Percentiles rank a stretch among this genome's conserved stretches.
Evolutionary conservation across 2,329 filamentous ascomycete species (phyloP).

Genomic region (Elsinoe batatas): DNA sequence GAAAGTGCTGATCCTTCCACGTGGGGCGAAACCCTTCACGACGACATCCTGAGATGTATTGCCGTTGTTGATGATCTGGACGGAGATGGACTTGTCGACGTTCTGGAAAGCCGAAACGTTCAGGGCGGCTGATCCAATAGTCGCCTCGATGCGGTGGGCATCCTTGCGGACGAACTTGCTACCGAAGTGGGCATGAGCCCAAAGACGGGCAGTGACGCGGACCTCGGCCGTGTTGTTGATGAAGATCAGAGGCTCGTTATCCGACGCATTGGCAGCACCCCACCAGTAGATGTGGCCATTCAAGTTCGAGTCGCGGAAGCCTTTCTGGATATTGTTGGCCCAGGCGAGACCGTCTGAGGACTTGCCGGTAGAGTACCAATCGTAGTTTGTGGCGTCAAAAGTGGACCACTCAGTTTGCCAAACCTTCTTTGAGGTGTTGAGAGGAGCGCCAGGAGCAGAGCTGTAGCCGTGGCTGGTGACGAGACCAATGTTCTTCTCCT

Average conservation of each 20-base stretch:
- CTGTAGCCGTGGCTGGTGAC: conserved; percentile 25
- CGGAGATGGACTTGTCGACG: conserved; percentile 26
- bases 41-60: conserved; percentile 18
- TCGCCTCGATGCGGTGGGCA: conserved; percentile 29
- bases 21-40: not conserved
- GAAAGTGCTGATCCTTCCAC: conserved; percentile 13
- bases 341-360: conserved; percentile 42
- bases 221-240: conserved; percentile 35
- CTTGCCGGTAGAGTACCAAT: conserved; percentile 40
- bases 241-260: too few relatives aligned
- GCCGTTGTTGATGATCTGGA: conserved; percentile 30
- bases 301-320: too few relatives aligned
- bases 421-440: conserved; percentile 19
- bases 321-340: too few relatives aligned
- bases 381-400: conserved; percentile 28
- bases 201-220: conserved; percentile 29
- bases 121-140: conserved; percentile 21
- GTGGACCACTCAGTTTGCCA: conserved; percentile 44
- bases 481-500: conserved; percentile 31
- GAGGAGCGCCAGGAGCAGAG: too few relatives aligned
- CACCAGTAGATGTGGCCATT: too few relatives aligned
- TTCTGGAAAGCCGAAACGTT: conserved; percentile 28
- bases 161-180: conserved; percentile 30
- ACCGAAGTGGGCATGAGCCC: conserved; percentile 34
- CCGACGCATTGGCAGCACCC: too few relatives aligned